Base-by-base conservation (phyloP, 1,139 yeast species). In the Zygoascus hellenicus region DNA sequence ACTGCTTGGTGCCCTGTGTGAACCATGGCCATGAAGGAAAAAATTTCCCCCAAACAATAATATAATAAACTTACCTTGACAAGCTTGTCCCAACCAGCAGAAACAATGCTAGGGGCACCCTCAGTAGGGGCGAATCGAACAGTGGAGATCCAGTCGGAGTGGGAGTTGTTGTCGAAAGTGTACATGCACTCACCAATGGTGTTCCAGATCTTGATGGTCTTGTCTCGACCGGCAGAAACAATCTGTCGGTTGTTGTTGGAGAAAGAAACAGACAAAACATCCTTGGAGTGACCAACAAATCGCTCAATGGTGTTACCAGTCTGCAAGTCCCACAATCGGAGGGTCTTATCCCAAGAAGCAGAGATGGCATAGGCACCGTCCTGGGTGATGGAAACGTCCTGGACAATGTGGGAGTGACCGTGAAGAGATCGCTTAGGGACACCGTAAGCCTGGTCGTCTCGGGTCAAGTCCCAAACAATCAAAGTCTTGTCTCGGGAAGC, bases 151-250 rank as follows among this genome's bases (percentile, higher is more conserved):
- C 99, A 92, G 88, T 92, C 99, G 71, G 81, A 70, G 66, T 95
- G 94, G 65, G 78, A 72, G 53, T 61, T 62, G 53, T 59, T 61
- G 52, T 63, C 66, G 76, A 90, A 83, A 68, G 97, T 88, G 77
- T 85, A 83, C 81, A 87, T 83, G 82, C 96, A 89, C 73, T 87
- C 89, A 81, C 98, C 99, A 70, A 89, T 80, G 77, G 96, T 88
- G 85, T 94, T 90, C 98, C 98, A 92, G 77, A 92, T 90, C 82
- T 88, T 90, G 76, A 92, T 90, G 75, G 97, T 86, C 82, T 88
- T 87, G 77, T 92, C 98, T 78, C 98, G 90, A 65, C 97, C 90
- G 75, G 96, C 95, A 73, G 98, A 90, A 62, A 90, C 96, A 69
- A 92, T 88, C 78, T 89, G 95, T 80, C 97, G 87, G 76, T 92